phyloP scores from a whole-genome alignment of 495 filamentous ascomycete species.

The Eremomyces bilateralis region DNA sequence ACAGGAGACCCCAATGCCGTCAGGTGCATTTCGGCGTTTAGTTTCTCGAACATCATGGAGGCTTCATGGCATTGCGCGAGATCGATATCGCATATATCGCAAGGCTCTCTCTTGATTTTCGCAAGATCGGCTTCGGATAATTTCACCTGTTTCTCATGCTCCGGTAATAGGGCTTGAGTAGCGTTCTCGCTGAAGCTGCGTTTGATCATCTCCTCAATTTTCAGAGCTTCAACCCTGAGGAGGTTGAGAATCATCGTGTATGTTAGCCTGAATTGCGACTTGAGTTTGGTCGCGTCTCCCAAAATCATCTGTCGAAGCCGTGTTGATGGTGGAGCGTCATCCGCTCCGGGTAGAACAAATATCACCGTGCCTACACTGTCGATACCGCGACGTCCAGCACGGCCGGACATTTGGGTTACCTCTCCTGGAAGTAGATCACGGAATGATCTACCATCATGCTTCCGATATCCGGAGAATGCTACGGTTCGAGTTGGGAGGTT shows the following conservation, averaged over 20 bases:
- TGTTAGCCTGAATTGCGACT: conserved; percentile 88
- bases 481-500: conserved; percentile 92
- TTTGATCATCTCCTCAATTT: conserved; percentile 99
- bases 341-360: conserved; percentile 59
- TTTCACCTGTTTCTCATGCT: conserved; percentile 85
- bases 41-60: conserved; percentile 49
- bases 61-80: conserved; percentile 59
- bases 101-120: conserved; percentile 71
- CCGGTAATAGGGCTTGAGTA: conserved; percentile 84
- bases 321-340: conserved; percentile 70
- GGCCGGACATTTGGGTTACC: conserved; percentile 96
- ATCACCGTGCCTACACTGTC: conserved; percentile 88
- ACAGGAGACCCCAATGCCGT: conserved; percentile 47
- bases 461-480: conserved; percentile 91
- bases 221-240: conserved; percentile 82
- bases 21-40: conserved; percentile 56
- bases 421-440: conserved; percentile 83
- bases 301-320: conserved; percentile 83
- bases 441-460: conserved; percentile 82
- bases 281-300: conserved; percentile 81
- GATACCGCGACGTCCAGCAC: conserved; percentile 80
- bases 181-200: conserved; percentile 96
- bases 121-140: conserved; percentile 78
- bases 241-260: conserved; percentile 99
- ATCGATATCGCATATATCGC: conserved; percentile 60